Percentiles rank a stretch among this genome's conserved stretches.
phyloP scores from a whole-genome alignment of 306 rosid species.

The Geum urbanum region DNA sequence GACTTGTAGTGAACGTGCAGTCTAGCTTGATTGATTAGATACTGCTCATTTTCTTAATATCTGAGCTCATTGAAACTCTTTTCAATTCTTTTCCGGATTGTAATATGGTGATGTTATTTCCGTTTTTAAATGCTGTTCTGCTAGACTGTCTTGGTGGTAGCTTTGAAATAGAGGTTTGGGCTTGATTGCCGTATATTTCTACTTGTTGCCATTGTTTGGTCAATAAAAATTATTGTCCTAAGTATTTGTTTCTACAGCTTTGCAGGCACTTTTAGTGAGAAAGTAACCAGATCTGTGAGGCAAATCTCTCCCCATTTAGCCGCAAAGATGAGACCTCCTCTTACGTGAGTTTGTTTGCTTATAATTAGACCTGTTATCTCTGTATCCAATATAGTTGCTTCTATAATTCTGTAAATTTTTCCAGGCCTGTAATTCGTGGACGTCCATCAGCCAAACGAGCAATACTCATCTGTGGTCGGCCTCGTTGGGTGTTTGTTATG shows the following conservation, averaged over 20 bases:
- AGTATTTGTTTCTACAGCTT: constrained; percentile 54
- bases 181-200: neutral
- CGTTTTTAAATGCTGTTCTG: neutral
- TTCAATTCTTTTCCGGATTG: neutral
- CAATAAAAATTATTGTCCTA: neutral
- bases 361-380: constrained; percentile 8
- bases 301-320: constrained; percentile 94
- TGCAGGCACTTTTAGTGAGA: constrained; percentile 97
- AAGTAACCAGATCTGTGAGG: constrained; percentile 77
- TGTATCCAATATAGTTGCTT: constrained; percentile 14
- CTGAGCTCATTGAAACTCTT: neutral
- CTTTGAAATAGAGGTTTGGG: neutral
- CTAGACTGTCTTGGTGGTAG: neutral
- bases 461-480: constrained; percentile 80
- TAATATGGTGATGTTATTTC: too few relatives aligned
- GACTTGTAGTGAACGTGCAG: neutral
- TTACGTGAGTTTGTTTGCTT: constrained; percentile 59
- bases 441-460: constrained; percentile 93
- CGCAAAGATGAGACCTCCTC: constrained; percentile 98
- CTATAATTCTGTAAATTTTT: constrained; percentile 25
- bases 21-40: neutral
- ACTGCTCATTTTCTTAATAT: neutral
- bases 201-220: neutral
- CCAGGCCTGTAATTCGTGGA: constrained; percentile 99
- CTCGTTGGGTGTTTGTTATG: constrained; percentile 88